A percentile compares a stretch with the other conserved stretches of the same genome.
These are phyloP conservation scores for Hypomyces rosellus DNA, from an alignment of 2,329 filamentous ascomycete genomes.

Conservation along the genomic window DNA sequence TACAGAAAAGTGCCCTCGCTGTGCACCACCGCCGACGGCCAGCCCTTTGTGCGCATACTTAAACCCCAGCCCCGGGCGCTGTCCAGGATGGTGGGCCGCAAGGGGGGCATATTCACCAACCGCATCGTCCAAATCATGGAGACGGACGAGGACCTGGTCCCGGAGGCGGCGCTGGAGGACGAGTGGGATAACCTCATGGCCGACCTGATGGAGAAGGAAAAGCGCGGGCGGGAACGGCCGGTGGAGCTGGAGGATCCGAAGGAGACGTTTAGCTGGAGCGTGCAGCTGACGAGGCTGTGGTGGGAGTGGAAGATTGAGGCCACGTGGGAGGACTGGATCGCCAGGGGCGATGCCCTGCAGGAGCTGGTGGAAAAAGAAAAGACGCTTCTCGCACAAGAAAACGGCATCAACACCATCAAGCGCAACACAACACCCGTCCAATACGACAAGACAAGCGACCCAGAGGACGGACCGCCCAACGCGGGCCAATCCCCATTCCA, in stretches of 20 bases:
- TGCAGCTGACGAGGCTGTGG: constrained; percentile 28
- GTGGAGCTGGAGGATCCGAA: not conserved
- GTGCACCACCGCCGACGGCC: constrained; percentile 42
- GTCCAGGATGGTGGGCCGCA: constrained; percentile 50
- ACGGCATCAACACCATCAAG: not conserved
- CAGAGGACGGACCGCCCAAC: constrained; percentile 8
- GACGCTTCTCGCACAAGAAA: constrained; percentile 20
- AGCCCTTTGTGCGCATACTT: constrained; percentile 59
- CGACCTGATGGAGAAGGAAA: constrained; percentile 16
- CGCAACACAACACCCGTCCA: not conserved
- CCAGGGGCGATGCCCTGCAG: constrained; percentile 34
- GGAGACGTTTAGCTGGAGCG: constrained; percentile 25
- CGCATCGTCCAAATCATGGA: constrained; percentile 32
- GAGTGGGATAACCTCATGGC: constrained; percentile 39
- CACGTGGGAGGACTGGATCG: constrained; percentile 33
- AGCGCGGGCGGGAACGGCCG: not conserved
- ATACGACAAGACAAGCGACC: not conserved
- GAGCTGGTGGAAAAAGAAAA: constrained; percentile 35
- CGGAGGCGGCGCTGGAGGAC: constrained; percentile 36
- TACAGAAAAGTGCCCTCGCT: constrained; percentile 49
- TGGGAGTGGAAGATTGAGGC: constrained; percentile 24
- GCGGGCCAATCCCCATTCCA: constrained; percentile 1
- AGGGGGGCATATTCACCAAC: constrained; percentile 37
- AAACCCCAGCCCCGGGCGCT: constrained; percentile 60
- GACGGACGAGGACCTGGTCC: constrained; percentile 32